Evolutionary conservation across 495 filamentous ascomycete genomes (phyloP).

Genomic region (Penicillium atrosanguineum): DNA sequence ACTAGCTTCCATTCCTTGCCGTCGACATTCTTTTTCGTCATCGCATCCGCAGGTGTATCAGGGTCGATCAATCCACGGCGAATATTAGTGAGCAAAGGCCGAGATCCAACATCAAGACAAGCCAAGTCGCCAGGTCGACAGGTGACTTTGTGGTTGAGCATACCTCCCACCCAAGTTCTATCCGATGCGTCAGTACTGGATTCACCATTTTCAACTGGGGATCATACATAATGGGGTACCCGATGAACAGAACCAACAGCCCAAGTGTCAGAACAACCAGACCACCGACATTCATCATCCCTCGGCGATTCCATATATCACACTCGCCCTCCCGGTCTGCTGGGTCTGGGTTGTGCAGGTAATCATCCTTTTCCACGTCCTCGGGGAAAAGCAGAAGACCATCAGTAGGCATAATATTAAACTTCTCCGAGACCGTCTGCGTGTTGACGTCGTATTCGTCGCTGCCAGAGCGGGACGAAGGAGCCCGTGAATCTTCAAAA

Average conservation of each 20-base stretch:
- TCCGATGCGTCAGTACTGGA: not conserved
- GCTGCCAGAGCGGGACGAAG: constrained; percentile 61
- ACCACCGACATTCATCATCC: constrained; percentile 66
- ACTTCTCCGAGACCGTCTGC: constrained; percentile 76
- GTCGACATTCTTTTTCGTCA: constrained; percentile 53
- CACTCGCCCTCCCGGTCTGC: constrained; percentile 64
- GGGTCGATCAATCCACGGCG: constrained; percentile 65
- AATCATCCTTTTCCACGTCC: constrained; percentile 78
- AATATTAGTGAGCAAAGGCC: constrained; percentile 58
- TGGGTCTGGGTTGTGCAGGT: constrained; percentile 69
- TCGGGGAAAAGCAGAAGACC: constrained; percentile 70
- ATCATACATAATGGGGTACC: constrained; percentile 69
- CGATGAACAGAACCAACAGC: constrained; percentile 66
- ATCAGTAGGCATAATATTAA: constrained; percentile 71
- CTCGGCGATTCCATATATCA: constrained; percentile 66
- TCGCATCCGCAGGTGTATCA: constrained; percentile 62
- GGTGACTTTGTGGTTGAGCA: constrained; percentile 20
- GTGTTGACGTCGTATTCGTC: constrained; percentile 69
- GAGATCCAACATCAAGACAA: constrained; percentile 59
- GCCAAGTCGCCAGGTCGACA: constrained; percentile 44
- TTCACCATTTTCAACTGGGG: not conserved
- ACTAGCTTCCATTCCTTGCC: constrained; percentile 66
- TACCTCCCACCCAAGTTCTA: constrained; percentile 56
- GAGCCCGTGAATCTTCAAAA: constrained; percentile 56
- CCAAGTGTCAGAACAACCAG: constrained; percentile 60